Evolutionary conservation across 306 rosid species (phyloP), one percentile per base, ranked within the genome.

Genomic region (Fagus sylvatica): DNA sequence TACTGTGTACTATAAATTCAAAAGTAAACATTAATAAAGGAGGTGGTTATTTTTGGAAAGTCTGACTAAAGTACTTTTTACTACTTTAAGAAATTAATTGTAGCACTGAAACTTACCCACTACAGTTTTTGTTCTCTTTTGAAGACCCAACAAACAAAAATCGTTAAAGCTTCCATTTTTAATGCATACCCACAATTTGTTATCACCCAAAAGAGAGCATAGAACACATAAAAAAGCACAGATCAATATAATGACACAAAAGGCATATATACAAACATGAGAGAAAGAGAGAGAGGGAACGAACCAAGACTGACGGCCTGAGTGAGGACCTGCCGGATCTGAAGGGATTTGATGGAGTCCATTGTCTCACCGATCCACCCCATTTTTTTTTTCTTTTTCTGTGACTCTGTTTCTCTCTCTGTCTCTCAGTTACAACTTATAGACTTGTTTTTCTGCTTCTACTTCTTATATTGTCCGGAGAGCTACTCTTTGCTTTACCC

Each of bases 221-320:
- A 33, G 34, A 69, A 67, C 53, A 40, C 11, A 43, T 17, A 43
- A 70, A 74, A 9, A 55, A n/a, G 32, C 61, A 19, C 22, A 32
- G 2, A 32, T 57, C n/a, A 60, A 60, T 39, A 60, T 30, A 60
- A 60, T 32, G 30, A 39, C 1, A 11, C 37, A 4, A 5, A 59
- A 59, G 66, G n/a, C 3, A 28, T 7, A 54, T 4, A 33, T 15
- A 41, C 41, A 22, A 22, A 22, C 28, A 22, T 22, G 15, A 22
- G 19, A 19, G 64, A 43, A 66, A 9, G 12, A 22, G 32, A n/a
- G 33, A 59, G 71, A 22, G 67, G 71, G 22, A 42, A 62, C 95
- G 53, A 72, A 92, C 97, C 97, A 30, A 92, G 95, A 83, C 95
- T 92, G 86, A 92, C 86, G 55, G 69, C 91, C 80, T 92, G 95